A percentile compares a stretch with the other conserved stretches of the same genome.
phyloP scores from a whole-genome alignment of 2,329 filamentous ascomycete species.

The Conoideocrella luteorostrata region DNA sequence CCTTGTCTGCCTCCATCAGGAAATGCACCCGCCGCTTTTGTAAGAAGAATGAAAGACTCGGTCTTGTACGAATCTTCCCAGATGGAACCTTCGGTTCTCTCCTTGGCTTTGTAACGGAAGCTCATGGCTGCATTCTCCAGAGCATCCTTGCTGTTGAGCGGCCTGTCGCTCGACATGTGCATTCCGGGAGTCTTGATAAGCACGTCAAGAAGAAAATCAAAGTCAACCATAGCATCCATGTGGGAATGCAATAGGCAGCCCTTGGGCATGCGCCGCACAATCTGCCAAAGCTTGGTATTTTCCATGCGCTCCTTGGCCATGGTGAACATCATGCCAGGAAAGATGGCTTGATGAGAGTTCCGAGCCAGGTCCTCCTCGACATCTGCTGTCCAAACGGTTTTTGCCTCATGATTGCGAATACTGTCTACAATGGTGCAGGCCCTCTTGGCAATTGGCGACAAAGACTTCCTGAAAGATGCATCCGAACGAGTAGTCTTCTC shows the following conservation, averaged over 20 bases:
- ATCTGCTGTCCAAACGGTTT: conserved; percentile 67
- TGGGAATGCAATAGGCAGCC: conserved; percentile 82
- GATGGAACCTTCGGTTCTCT: conserved; percentile 43
- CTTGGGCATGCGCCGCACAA: conserved; percentile 82
- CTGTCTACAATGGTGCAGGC: conserved; percentile 74
- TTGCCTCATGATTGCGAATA: conserved; percentile 72
- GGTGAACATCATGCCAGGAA: conserved; percentile 90
- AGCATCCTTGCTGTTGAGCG: conserved; percentile 48
- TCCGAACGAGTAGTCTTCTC: conserved; percentile 80
- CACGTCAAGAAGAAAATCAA: conserved; percentile 69
- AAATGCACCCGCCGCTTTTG: conserved; percentile 64
- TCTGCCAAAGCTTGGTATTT: conserved; percentile 75
- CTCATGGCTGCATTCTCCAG: conserved; percentile 48
- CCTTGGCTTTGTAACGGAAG: conserved; percentile 54
- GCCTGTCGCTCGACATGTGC: conserved; percentile 56
- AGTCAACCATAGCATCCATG: conserved; percentile 84
- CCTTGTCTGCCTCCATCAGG: conserved; percentile 63
- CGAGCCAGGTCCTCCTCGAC: conserved; percentile 65
- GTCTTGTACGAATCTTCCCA: conserved; percentile 62
- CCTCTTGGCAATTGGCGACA: conserved; percentile 71
- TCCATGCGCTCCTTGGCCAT: conserved; percentile 84
- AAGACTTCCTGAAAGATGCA: conserved; percentile 58
- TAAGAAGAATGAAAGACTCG: conserved; percentile 50
- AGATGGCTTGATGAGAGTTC: conserved; percentile 56
- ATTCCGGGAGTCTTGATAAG: conserved; percentile 68